Conservation (phyloP, 805 yeast species). For the Suhomyces sp. region DNA sequence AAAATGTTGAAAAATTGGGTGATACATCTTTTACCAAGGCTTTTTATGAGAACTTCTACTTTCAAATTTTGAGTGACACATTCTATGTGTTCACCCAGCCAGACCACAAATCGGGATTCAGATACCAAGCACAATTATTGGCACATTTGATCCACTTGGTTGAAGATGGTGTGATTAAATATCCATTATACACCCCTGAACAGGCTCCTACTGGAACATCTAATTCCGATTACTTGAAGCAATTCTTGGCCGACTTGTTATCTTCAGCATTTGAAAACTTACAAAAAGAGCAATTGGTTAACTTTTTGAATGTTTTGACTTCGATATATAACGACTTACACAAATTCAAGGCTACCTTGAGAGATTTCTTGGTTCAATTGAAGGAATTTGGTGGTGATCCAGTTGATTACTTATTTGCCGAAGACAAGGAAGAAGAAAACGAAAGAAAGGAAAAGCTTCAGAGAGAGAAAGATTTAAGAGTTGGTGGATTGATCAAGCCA, state of each 20-base stretch:
- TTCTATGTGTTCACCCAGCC: conserved; percentile 93
- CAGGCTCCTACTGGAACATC: conserved; percentile 85
- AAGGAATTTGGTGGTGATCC: conserved; percentile 95
- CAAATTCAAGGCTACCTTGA: conserved; percentile 78
- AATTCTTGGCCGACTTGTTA: conserved; percentile 78
- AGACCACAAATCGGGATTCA: conserved; percentile 96
- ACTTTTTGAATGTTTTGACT: conserved; percentile 76
- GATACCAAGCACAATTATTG: conserved; percentile 79
- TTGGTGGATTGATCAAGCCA: conserved; percentile 94
- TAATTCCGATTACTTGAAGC: conserved; percentile 74
- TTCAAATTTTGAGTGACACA: conserved; percentile 86
- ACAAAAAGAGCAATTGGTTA: conserved; percentile 76
- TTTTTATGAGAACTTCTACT: conserved; percentile 84
- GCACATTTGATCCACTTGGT: conserved; percentile 82
- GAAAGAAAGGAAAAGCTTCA: conserved; percentile 67
- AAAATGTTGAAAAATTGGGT: conserved; percentile 79
- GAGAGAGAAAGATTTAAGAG: conserved; percentile 76
- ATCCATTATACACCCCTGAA: conserved; percentile 76
- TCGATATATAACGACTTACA: conserved; percentile 68
- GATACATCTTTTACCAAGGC: conserved; percentile 73
- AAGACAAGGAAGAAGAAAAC: conserved; percentile 80
- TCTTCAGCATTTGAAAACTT: conserved; percentile 90
- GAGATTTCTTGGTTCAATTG: conserved; percentile 95
- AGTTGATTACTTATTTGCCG: conserved; percentile 91
- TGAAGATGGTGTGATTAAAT: conserved; percentile 68